These are phyloP conservation scores for Penicillium sp. DNA, from an alignment of 2,329 filamentous ascomycete species.

Conservation along the genomic window DNA sequence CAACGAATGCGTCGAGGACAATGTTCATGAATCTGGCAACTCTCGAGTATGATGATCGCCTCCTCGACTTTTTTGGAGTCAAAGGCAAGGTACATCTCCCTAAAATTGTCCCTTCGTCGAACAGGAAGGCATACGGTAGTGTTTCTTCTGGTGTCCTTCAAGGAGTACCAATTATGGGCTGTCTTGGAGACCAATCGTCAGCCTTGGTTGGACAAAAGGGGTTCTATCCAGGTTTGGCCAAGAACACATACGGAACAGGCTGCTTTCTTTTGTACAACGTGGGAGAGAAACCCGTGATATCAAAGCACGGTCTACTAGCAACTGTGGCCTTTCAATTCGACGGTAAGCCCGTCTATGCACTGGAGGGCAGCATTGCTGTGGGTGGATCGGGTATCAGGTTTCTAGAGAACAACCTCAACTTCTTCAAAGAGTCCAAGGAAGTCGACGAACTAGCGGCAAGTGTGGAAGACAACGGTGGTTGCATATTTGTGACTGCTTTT, in stretches of 20 bases:
- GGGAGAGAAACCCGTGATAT: conserved; percentile 78
- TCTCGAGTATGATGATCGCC: conserved; percentile 69
- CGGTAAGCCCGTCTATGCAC: conserved; percentile 68
- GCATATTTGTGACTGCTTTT: conserved; percentile 85
- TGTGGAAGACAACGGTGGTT: conserved; percentile 73
- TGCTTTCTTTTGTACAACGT: conserved; percentile 89
- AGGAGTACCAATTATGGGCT: conserved; percentile 70
- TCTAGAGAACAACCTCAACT: conserved; percentile 60
- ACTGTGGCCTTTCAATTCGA: conserved; percentile 82
- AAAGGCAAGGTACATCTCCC: conserved; percentile 70
- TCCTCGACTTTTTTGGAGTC: conserved; percentile 76
- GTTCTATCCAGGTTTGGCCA: conserved; percentile 76
- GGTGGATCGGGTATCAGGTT: conserved; percentile 78
- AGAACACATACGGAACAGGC: conserved; percentile 88
- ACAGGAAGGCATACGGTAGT: conserved; percentile 65
- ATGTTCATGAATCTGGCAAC: conserved; percentile 90
- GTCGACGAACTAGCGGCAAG: conserved; percentile 61
- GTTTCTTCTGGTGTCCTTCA: conserved; percentile 61
- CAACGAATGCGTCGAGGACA: conserved; percentile 80
- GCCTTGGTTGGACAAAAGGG: conserved; percentile 82
- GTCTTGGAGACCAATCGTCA: conserved; percentile 79
- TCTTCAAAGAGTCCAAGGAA: conserved; percentile 58
- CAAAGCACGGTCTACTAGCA: conserved; percentile 72
- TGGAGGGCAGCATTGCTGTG: conserved; percentile 80
- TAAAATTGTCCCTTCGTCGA: conserved; percentile 75